phyloP scores from a whole-genome alignment of 192 early-diverging fungal species.

The Diversispora epigaea region DNA sequence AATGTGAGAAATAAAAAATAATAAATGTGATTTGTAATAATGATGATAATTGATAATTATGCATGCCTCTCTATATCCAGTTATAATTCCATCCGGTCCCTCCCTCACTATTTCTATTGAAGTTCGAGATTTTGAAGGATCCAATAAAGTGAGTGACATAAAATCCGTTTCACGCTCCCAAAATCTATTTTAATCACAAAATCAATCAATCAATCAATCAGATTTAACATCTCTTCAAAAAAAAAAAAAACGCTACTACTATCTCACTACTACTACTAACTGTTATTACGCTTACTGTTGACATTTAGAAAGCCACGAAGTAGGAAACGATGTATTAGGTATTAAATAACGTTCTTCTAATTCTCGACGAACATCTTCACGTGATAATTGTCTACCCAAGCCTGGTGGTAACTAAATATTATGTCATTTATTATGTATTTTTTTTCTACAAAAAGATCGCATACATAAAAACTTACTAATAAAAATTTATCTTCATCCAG shows the following conservation, averaged over 20 bases:
- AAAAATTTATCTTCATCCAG: neutral
- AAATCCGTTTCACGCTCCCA: constrained; percentile 47
- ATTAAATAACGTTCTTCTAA: constrained; percentile 56
- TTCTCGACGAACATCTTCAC: constrained; percentile 46
- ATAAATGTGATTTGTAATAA: neutral
- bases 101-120: constrained; percentile 52
- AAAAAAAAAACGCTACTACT: constrained; percentile 14
- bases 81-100: constrained; percentile 52
- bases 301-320: constrained; percentile 53
- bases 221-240: neutral
- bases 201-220: neutral
- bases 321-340: constrained; percentile 53
- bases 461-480: neutral
- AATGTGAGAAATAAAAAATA: neutral
- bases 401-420: constrained; percentile 8
- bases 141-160: constrained; percentile 41
- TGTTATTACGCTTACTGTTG: constrained; percentile 47
- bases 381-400: constrained; percentile 33
- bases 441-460: neutral
- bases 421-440: neutral
- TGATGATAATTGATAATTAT: constrained; percentile 28
- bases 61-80: constrained; percentile 46
- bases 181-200: constrained; percentile 20
- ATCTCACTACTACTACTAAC: constrained; percentile 8
- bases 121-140: constrained; percentile 49